Percentiles rank a stretch among this genome's conserved stretches.
Conservation (phyloP, 805 yeast genomes). For the Huiozyma naganishii region DNA sequence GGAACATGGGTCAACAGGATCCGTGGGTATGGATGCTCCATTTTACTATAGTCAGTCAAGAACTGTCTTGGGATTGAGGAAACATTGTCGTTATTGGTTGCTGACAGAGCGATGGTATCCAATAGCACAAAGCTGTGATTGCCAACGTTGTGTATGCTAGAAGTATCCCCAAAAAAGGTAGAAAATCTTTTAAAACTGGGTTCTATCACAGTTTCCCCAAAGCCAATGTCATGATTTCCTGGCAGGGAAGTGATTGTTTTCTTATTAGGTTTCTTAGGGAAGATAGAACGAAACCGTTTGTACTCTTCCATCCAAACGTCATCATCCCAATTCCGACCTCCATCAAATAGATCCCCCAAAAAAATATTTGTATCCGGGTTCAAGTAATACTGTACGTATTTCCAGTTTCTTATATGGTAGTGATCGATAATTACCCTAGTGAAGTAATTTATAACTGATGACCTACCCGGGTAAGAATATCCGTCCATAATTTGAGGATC, state of each 20-base stretch:
- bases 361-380: constrained; percentile 71
- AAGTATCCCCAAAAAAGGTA: constrained; percentile 62
- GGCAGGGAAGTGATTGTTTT: constrained; percentile 44
- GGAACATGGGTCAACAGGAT: constrained; percentile 84
- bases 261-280: constrained; percentile 43
- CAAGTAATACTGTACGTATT: constrained; percentile 42
- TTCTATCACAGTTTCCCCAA: constrained; percentile 58
- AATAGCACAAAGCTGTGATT: constrained; percentile 68
- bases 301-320: constrained; percentile 63
- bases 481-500: constrained; percentile 93
- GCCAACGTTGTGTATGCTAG: constrained; percentile 38
- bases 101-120: constrained; percentile 77
- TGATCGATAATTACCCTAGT: constrained; percentile 60
- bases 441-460: constrained; percentile 38
- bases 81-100: constrained; percentile 37
- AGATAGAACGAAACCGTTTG: constrained; percentile 54
- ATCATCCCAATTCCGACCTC: constrained; percentile 81
- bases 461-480: constrained; percentile 72
- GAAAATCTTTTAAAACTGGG: constrained; percentile 52
- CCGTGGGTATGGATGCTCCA: constrained; percentile 37
- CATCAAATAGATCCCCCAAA: constrained; percentile 89
- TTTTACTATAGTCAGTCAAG: constrained; percentile 30
- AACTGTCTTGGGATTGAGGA: constrained; percentile 41
- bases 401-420: constrained; percentile 69
- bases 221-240: constrained; percentile 97